Evolutionary conservation across 1,284 basidiomycete genomes (phyloP).

Genomic region (Ceratobasidium papillatum): DNA sequence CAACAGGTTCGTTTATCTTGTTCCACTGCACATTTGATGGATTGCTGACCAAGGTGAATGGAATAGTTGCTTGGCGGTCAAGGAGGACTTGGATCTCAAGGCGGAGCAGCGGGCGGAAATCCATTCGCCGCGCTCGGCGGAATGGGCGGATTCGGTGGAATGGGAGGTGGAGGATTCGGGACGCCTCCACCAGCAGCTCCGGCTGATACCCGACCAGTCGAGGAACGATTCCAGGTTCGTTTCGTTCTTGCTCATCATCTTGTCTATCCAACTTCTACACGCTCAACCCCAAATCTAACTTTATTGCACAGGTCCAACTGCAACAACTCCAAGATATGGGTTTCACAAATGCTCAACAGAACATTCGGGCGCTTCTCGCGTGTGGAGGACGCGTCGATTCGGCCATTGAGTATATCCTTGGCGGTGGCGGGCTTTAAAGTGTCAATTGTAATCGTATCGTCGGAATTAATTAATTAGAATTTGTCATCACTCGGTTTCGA

Average conservation of each 20-base stretch:
- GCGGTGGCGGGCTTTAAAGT: conserved; percentile 71
- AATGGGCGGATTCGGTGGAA: conserved; percentile 47
- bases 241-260: no score
- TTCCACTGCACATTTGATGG: no score
- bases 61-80: conserved; percentile 42
- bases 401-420: conserved; percentile 90
- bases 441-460: neutral
- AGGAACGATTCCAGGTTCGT: conserved; percentile 85
- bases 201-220: conserved; percentile 77
- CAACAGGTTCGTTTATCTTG: conserved; percentile 29
- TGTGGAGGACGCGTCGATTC: conserved; percentile 90
- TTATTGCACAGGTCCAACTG: conserved; percentile 46
- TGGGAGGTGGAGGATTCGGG: conserved; percentile 51
- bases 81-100: conserved; percentile 30
- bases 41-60: neutral
- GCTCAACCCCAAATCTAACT: neutral
- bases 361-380: conserved; percentile 85
- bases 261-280: neutral
- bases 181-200: conserved; percentile 50
- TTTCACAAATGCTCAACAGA: conserved; percentile 84
- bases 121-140: conserved; percentile 45
- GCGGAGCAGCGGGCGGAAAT: conserved; percentile 37
- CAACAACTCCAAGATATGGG: conserved; percentile 91
- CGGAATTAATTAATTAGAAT: neutral
- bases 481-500: no score